Base-by-base conservation (phyloP, 1,284 basidiomycete species). In the Moesziomyces sp. region DNA sequence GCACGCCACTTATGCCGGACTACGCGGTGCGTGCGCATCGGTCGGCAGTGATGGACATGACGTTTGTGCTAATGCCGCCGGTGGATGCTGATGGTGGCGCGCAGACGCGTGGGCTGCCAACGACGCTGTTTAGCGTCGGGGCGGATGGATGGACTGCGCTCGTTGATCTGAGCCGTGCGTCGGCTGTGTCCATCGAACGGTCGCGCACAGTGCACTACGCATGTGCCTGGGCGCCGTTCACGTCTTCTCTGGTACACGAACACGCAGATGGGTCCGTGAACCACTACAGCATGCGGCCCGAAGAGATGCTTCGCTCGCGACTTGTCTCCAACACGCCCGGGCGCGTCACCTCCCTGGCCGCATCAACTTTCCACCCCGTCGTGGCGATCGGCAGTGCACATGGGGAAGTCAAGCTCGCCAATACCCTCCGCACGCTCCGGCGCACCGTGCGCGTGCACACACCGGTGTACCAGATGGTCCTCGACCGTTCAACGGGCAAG, bases 361-460 rank as follows among this genome's bases (percentile, higher is more conserved):
- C 40, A 0, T 58, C 59, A 0, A 1, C 26, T 0, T 68, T 44
- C 26, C 68, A 75, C n/a, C 73, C 73, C 2, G 53, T 68, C 26
- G 14, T 72, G 1, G 73, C 73, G 3, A 45, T 57, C 28, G 67
- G 54, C 0, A 53, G 45, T 0, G 67, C 68, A 3, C 63, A 69
- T 7, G 73, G 73, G 1, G 52, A 72, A 21, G 48, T 75, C 21
- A 75, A 75, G 43, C 5, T 67, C 1, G 59, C 59, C 3, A 75
- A 75, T 21, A 23, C 34, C 5, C 19, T 75, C 1, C 14, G 68
- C 0, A 55, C 73, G 16, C 8, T 58, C 0, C 8, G 53, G 0
- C 13, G 68, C 5, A 43, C 35, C 14, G 53, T 42, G 14, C 38
- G 62, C 5, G 46, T 50, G 7, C 66, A 70, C 26, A 21, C 62